These are phyloP conservation scores for Aspergillus ruber DNA, from an alignment of 2,329 filamentous ascomycete species.

Conservation along the genomic window DNA sequence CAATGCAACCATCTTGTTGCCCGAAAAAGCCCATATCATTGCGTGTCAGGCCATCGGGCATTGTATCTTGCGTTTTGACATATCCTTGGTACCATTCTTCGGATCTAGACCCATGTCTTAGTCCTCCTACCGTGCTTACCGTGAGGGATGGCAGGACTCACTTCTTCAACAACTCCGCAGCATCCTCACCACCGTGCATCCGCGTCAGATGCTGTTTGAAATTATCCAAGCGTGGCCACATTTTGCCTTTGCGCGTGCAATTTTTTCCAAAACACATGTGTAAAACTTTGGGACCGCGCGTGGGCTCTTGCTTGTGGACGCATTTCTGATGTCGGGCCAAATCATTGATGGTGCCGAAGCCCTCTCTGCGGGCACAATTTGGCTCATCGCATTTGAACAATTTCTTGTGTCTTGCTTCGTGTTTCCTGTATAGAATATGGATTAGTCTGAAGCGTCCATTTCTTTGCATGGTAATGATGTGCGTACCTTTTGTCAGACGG, in stretches of 20 bases:
- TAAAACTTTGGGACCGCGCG: constrained; percentile 43
- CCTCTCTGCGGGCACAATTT: constrained; percentile 54
- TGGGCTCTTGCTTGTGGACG: constrained; percentile 53
- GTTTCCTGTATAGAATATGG: constrained; percentile 55
- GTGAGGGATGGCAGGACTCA: constrained; percentile 25
- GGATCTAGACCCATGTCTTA: constrained; percentile 21
- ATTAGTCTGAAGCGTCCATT: not conserved
- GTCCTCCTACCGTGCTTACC: not conserved
- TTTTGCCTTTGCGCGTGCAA: constrained; percentile 58
- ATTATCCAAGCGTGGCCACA: constrained; percentile 78
- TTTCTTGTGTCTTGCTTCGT: constrained; percentile 63
- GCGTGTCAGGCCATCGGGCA: constrained; percentile 12
- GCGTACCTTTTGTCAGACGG: constrained; percentile 36
- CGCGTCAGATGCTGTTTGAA: constrained; percentile 72
- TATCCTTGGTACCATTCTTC: constrained; percentile 29
- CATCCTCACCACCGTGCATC: constrained; percentile 53
- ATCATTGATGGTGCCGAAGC: constrained; percentile 76
- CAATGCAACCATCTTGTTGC: not conserved
- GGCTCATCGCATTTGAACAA: constrained; percentile 55
- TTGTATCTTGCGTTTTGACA: constrained; percentile 15
- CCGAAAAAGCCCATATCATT: constrained; percentile 4
- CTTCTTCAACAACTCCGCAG: constrained; percentile 42
- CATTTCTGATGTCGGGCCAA: constrained; percentile 70
- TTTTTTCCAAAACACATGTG: constrained; percentile 54
- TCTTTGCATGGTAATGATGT: not conserved